Percentiles rank a stretch among this genome's conserved stretches.
Evolutionary conservation across 768 basidiomycete genomes (phyloP).

Genomic region (Austroboletus eburneus): DNA sequence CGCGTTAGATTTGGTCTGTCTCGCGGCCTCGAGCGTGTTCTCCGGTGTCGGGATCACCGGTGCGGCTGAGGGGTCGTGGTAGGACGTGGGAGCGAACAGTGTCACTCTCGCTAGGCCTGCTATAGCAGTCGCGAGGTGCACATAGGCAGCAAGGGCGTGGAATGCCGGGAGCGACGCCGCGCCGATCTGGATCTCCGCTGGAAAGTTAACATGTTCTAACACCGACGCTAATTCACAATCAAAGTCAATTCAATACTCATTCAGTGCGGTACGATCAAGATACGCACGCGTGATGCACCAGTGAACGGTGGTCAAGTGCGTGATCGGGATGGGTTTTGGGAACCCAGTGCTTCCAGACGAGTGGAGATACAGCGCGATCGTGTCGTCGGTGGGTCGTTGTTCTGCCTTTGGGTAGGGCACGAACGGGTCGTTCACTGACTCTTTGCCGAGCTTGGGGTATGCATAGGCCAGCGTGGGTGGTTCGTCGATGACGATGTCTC

Average conservation of each 20-base stretch:
- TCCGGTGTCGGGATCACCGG: slow-evolving; percentile 21
- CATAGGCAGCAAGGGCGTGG: slow-evolving; percentile 15
- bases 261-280: too few relatives aligned
- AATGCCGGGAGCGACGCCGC: slow-evolving; percentile 21
- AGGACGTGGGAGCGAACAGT: slow-evolving; percentile 20
- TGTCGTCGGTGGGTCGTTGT: slow-evolving; percentile 8
- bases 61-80: slow-evolving; percentile 6
- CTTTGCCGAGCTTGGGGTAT: slow-evolving; percentile 8
- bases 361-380: slow-evolving; percentile 36
- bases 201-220: slow-evolving; percentile 5
- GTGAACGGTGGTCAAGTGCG: slow-evolving; percentile 26
- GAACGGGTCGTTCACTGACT: background rate
- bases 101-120: slow-evolving; percentile 9
- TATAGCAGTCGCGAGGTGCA: slow-evolving; percentile 15
- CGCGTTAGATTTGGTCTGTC: slow-evolving; percentile 9
- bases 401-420: slow-evolving; percentile 10
- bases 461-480: slow-evolving; percentile 8
- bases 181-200: slow-evolving; percentile 1
- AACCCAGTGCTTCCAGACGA: slow-evolving; percentile 50
- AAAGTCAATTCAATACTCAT: too few relatives aligned
- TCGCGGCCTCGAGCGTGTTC: slow-evolving; percentile 18
- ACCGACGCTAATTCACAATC: slow-evolving; percentile 6
- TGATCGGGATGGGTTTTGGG: slow-evolving; percentile 40
- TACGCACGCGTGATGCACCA: slow-evolving; percentile 36
- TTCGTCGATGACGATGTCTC: slow-evolving; percentile 12